Evolutionary conservation across 2,329 filamentous ascomycete genomes (phyloP), one percentile per base, ranked within the genome.

Genomic region (Ascochyta lentis): DNA sequence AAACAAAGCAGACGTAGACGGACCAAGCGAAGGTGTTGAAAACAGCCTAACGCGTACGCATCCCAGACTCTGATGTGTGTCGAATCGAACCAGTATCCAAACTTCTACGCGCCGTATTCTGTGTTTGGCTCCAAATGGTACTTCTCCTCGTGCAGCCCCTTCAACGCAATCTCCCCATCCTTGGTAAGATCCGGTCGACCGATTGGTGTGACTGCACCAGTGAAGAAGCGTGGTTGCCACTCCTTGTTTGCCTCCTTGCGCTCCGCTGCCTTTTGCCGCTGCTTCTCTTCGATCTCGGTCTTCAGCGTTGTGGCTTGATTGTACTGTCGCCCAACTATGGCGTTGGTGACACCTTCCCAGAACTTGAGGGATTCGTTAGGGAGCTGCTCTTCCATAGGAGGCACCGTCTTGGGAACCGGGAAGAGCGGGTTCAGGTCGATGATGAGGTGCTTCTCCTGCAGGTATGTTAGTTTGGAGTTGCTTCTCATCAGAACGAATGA

Each of bases 181-280:
- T 81, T 77, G 0, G 83, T 89, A 62, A 90, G 73, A 58, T 87
- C 82, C 0, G 88, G 88, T 67, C 80, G 83, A 2, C 88, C 88
- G 26, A 83, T 69, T 0, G 83, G 80, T 46, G 84, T 85, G n/a
- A 85, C 80, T 0, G 81, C 81, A 3, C 81, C 82, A 0, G 82
- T 87, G 77, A 99, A 99, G 78, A 96, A 99, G 39, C 92, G 83
- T n/a, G 95, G 95, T 63, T 88, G 82, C 87, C 91, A 99, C 31
- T 86, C 84, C 55, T 85, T 83, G 12, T 87, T 85, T 13, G 83
- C 83, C 40, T 83, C 83, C 71, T 94, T 89, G 39, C 95, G 84
- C 71, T 94, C 87, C 23, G 91, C 87, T 1, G 91, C 93, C 78
- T 91, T 94, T 68, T 90, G 85, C 29, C 95, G 84, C 78, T 99